Percentiles rank a stretch among this genome's conserved stretches.
phyloP scores from a whole-genome alignment of 2,329 filamentous ascomycete species.

The Chrysosporium keratinophilum region DNA sequence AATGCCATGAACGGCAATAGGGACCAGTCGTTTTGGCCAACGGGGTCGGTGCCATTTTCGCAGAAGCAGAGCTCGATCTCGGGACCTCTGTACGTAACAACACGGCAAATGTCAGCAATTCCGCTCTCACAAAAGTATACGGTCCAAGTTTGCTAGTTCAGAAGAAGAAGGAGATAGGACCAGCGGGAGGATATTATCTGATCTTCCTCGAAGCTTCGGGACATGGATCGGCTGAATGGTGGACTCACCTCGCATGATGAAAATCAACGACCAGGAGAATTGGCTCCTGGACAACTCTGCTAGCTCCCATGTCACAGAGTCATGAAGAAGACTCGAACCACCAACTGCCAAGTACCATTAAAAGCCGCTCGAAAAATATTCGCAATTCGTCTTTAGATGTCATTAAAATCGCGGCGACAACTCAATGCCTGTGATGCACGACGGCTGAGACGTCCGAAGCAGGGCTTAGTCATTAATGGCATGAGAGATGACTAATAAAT shows the following conservation, averaged over 20 bases:
- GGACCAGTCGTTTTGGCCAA: constrained; percentile 76
- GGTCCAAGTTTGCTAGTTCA: background rate
- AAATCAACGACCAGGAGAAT: constrained; percentile 74
- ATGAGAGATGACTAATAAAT: too few species aligned
- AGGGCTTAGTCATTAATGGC: too few species aligned
- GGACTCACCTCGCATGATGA: constrained; percentile 55
- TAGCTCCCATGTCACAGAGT: constrained; percentile 9
- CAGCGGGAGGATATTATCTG: background rate
- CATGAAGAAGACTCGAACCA: constrained; percentile 1
- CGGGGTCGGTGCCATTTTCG: constrained; percentile 65
- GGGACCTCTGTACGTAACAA: constrained; percentile 51
- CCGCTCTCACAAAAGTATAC: background rate
- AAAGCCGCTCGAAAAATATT: background rate
- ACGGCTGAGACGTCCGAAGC: too few species aligned
- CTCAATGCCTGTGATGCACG: too few species aligned
- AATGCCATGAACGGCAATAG: constrained; percentile 93
- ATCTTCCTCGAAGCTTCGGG: background rate
- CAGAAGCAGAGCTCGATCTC: constrained; percentile 93
- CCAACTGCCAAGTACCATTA: background rate
- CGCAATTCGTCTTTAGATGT: too few species aligned
- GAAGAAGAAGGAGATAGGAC: background rate
- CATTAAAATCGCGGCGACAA: too few species aligned
- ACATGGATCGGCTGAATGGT: background rate
- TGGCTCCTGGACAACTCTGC: constrained; percentile 39
- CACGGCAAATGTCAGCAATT: background rate